These are phyloP conservation scores for Saitozyma sp. DNA, from an alignment of 768 basidiomycete genomes.

Conservation along the genomic window DNA sequence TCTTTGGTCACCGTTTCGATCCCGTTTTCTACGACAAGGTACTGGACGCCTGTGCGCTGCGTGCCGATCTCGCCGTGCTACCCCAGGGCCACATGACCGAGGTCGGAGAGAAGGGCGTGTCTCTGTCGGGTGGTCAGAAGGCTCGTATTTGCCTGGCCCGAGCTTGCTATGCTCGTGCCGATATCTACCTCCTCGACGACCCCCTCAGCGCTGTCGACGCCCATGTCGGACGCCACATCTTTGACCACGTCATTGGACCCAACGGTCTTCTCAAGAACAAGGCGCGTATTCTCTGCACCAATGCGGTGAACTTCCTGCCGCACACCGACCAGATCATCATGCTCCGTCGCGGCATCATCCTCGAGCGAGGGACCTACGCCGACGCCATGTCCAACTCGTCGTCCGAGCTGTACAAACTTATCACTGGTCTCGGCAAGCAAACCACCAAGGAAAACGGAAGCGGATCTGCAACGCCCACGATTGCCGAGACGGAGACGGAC, in stretches of 20 bases:
- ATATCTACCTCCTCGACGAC: constrained; percentile 88
- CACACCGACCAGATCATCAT: constrained; percentile 74
- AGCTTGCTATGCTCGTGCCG: constrained; percentile 87
- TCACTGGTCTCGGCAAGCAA: constrained; percentile 55
- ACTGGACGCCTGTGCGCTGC: constrained; percentile 73
- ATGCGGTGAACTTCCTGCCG: constrained; percentile 77
- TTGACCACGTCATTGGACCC: constrained; percentile 84
- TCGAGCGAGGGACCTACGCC: constrained; percentile 71
- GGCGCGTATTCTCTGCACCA: constrained; percentile 81
- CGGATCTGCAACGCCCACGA: constrained; percentile 40
- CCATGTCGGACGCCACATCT: constrained; percentile 42
- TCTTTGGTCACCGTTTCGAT: constrained; percentile 87
- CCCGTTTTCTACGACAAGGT: constrained; percentile 57
- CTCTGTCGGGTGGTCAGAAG: constrained; percentile 50
- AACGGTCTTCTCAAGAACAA: constrained; percentile 77
- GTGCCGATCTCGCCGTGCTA: constrained; percentile 74
- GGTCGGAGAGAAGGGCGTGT: constrained; percentile 53
- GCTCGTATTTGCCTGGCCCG: constrained; percentile 60
- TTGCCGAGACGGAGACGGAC: constrained; percentile 37
- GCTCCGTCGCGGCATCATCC: constrained; percentile 76
- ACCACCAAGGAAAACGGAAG: constrained; percentile 35
- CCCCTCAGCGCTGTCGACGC: constrained; percentile 67
- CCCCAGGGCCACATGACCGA: constrained; percentile 67
- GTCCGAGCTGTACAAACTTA: constrained; percentile 70
- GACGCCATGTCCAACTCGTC: constrained; percentile 61